Base-by-base conservation (phyloP, 495 filamentous ascomycete species). In the Talaromyces nanjingensis region DNA sequence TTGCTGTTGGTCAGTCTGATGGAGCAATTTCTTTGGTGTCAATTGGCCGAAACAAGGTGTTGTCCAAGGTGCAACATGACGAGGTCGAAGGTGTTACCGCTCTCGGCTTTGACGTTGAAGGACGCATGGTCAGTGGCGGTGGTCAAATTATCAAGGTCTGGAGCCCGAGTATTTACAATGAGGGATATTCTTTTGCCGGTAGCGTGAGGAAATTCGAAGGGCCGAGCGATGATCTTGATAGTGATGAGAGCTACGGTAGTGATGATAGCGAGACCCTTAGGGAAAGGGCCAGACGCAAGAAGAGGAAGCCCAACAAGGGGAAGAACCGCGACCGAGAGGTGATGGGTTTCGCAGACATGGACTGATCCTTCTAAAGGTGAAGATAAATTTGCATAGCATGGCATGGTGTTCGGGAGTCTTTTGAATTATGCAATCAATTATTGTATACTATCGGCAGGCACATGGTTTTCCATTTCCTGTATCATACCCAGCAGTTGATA, bases 61-160 rank as follows among this genome's bases (percentile, higher is more conserved):
- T 86, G 1, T 79, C 73, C 2, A 80, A 83, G 64, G 73, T 92
- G 52, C 79, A 81, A 71, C 92, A 97, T 73, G 89, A 96, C 71
- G 92, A 96, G 65, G 75, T 92, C 18, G 92, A 96, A 69, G 87
- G 87, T 18, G 91, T 96, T 14, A 82, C 92, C 8, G 85, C 84
- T 11, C 67, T 97, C 14, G 88, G 84, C 20, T 96, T 96, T 67
- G 92, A 96, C 73, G 88, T 88, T 55, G 85, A 87, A 55, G 89
- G 91, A 59, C 83, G 92, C 58, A 84, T 97, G 84, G 89, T 96
- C 59, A 92, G 87, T 72, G 92, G 91, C 42, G 92, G 92, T 60
- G 92, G 92, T 3, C 82, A 83, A 68, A 80, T 86, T 0, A 82
- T 97, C 66, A 96, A 96, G 77, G 87, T 97, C 9, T 97, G 92